A percentile compares a stretch with the other conserved stretches of the same genome.
Conservation (phyloP, 2,329 filamentous ascomycete genomes). For the Atkinsonella texensis region DNA sequence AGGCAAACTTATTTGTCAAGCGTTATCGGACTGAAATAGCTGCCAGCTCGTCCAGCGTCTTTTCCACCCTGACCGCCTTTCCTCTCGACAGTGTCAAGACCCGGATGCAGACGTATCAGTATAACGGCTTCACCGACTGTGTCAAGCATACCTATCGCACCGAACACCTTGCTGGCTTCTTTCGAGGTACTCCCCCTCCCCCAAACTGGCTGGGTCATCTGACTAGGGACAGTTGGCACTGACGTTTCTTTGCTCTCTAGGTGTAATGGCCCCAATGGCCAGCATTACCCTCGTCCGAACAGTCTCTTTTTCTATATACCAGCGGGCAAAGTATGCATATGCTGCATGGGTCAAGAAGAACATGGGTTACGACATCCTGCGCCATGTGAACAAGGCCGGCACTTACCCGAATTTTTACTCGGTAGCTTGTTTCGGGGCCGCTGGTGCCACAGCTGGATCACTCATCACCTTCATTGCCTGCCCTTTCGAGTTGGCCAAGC, state of each 20-base stretch:
- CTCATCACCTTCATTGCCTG: constrained; percentile 72
- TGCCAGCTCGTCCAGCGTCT: constrained; percentile 62
- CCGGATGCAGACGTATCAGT: constrained; percentile 79
- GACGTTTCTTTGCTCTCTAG: constrained; percentile 23
- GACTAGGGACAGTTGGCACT: neutral
- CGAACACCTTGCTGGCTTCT: constrained; percentile 66
- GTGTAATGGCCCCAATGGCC: constrained; percentile 68
- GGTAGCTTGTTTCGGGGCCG: constrained; percentile 62
- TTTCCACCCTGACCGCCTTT: constrained; percentile 72
- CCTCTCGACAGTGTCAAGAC: constrained; percentile 84
- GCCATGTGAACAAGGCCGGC: constrained; percentile 57
- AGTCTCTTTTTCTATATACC: constrained; percentile 71
- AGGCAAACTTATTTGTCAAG: constrained; percentile 45
- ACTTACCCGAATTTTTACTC: constrained; percentile 63
- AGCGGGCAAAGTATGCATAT: constrained; percentile 60
- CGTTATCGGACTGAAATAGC: constrained; percentile 71
- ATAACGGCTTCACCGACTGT: constrained; percentile 62
- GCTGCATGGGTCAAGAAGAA: constrained; percentile 58
- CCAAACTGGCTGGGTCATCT: neutral
- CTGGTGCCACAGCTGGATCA: constrained; percentile 68
- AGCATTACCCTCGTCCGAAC: constrained; percentile 69
- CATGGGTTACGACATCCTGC: constrained; percentile 56
- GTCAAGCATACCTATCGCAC: constrained; percentile 62
- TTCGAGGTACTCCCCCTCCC: constrained; percentile 51
- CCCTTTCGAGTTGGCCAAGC: constrained; percentile 81